A percentile compares a stretch with the other conserved stretches of the same genome.
phyloP scores from a whole-genome alignment of 768 basidiomycete genomes.

The Leccinum subtestaceum region DNA sequence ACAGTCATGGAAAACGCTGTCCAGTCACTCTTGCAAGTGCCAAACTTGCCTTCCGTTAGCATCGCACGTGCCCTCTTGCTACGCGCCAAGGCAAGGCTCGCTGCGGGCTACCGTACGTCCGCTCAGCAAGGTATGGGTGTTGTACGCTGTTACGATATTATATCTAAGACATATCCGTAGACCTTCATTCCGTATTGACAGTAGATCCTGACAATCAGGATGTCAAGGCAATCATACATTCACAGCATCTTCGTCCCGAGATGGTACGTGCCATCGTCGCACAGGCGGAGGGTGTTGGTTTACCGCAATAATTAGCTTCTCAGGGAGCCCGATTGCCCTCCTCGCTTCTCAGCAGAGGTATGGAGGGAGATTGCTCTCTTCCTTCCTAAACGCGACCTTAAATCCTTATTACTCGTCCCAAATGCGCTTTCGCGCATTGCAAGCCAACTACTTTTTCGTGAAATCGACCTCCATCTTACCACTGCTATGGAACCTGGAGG shows the following conservation, averaged over 20 bases:
- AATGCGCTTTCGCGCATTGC: conserved; percentile 68
- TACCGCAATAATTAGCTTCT: conserved; percentile 21
- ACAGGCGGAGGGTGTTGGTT: not conserved
- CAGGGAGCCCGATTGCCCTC: conserved; percentile 42
- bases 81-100: conserved; percentile 62
- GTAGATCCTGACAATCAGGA: conserved; percentile 70
- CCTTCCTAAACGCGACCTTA: conserved; percentile 63
- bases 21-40: conserved; percentile 63
- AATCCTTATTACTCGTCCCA: conserved; percentile 60
- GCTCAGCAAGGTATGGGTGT: conserved; percentile 57
- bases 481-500: conserved; percentile 28
- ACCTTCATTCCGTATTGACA: conserved; percentile 61
- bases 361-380: conserved; percentile 68
- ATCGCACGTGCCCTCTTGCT: conserved; percentile 61
- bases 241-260: conserved; percentile 48
- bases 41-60: conserved; percentile 48
- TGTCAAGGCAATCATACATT: conserved; percentile 59
- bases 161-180: conserved; percentile 33
- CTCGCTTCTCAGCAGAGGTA: conserved; percentile 63
- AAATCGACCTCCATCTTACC: conserved; percentile 63
- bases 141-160: not conserved
- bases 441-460: conserved; percentile 62
- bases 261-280: conserved; percentile 40
- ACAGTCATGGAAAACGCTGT: conserved; percentile 72
- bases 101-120: conserved; percentile 55